These are phyloP conservation scores for Chlorella variabilis DNA, from an alignment of 163 green algal genomes.

Conservation along the genomic window DNA sequence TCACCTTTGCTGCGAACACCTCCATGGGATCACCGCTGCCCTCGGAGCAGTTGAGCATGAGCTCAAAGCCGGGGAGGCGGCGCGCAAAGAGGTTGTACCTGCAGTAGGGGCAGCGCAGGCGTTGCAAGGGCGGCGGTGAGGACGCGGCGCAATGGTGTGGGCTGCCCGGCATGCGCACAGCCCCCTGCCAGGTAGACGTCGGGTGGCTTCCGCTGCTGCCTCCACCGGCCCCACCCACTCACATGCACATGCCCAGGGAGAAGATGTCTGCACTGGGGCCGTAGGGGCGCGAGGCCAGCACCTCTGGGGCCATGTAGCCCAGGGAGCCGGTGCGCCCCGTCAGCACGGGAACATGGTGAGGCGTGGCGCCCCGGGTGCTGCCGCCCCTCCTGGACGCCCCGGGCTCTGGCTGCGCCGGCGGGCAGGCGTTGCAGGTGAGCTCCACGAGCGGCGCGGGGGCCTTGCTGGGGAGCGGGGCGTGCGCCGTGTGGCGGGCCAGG, in stretches of 20 bases:
- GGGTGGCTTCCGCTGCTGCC: no score
- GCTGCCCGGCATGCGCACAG: no score
- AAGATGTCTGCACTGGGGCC: background rate
- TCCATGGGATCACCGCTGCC: background rate
- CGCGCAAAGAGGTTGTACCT: constrained; percentile 4
- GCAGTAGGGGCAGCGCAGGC: no score
- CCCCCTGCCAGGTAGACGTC: no score
- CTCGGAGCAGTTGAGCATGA: background rate
- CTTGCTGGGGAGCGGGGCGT: background rate
- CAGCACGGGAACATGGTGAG: background rate
- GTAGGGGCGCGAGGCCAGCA: background rate
- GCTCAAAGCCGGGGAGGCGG: background rate
- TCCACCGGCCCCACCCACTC: no score
- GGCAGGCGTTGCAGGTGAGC: background rate
- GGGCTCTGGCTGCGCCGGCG: background rate
- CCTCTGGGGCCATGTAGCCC: constrained; percentile 17
- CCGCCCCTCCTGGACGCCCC: background rate
- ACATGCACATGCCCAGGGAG: background rate
- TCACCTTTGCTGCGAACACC: background rate
- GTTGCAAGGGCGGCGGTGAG: no score
- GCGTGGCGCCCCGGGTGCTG: background rate
- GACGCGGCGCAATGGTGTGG: no score
- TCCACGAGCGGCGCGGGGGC: no score
- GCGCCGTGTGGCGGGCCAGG: constrained; percentile 19
- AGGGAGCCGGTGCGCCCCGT: constrained; percentile 2